Base-by-base conservation (phyloP, 2,329 filamentous ascomycete genomes). In the Teratosphaeria pseudoeucalypti region DNA sequence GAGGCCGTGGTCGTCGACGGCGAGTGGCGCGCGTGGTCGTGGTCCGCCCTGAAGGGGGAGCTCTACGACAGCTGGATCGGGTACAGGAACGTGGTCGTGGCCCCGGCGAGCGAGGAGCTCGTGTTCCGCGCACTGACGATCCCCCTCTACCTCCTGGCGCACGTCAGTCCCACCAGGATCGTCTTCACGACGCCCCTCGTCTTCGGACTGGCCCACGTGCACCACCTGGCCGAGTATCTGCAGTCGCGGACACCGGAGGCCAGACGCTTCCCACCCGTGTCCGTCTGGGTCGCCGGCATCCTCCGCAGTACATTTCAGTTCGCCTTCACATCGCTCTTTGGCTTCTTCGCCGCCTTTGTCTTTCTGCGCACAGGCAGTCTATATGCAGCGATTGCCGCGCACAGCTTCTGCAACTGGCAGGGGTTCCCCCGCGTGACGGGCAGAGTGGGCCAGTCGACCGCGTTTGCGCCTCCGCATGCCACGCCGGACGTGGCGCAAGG, bases 201-300 rank as follows among this genome's bases (percentile, higher is more conserved):
- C 72, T 97, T 97, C 71, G 92, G 92, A 57, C 85, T 96, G 53
- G 92, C 94, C 7, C 94, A 99, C 75, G 75, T 95, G 55, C 92
- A 99, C 75, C 94, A 99, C 76, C 90, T 95, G 73, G 95, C 96
- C 77, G 94, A 97, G 76, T 96, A 95, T 74, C 83, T 88, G 59
- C 79, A 95, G 60, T 89, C 88, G 1, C 85, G 95, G 67, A 64
- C 80, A 0, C 79, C 83, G 1, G 85, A 87, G 6, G 64, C 64
- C n/a, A 61, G 58, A 7, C 59, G 34, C 7, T 52, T 61, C 3
- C 67, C 65, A 34, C 59, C 66, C 3, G 12, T 60, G 5, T 57
- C 52, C 2, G 55, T 71, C 52, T 63, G 71, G 52, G 57, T 72
- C 29, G 64, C 64, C 14, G 71, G 69, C 12, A 69, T 94, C 6